A percentile compares a stretch with the other conserved stretches of the same genome.
Evolutionary conservation across 352 stramenopile species (phyloP).

Genomic region (Globisporangium spinosum): DNA sequence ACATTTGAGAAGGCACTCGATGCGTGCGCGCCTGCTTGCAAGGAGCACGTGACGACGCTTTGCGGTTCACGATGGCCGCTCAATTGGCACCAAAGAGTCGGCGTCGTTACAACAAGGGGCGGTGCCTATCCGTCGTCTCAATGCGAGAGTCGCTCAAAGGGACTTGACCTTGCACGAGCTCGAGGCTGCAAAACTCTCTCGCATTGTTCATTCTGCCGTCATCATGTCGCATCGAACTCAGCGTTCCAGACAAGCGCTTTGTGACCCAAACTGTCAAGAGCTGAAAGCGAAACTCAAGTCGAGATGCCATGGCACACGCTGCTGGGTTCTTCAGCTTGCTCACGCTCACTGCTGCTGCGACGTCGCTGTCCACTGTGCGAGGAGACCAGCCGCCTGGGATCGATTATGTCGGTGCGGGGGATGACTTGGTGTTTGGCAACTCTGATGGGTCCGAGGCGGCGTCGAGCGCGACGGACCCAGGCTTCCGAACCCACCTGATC

Average conservation of each 20-base stretch:
- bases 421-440: slow-evolving; percentile 31
- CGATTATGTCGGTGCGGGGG: slow-evolving; percentile 27
- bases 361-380: not conserved
- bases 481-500: slow-evolving; percentile 24
- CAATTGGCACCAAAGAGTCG: not conserved
- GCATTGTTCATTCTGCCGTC: not conserved
- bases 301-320: not conserved
- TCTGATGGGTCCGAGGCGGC: slow-evolving; percentile 23
- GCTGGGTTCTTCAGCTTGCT: slow-evolving; percentile 1
- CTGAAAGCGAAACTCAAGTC: not conserved
- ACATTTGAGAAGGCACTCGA: too few species aligned
- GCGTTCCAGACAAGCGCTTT: not conserved
- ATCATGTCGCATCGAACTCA: too few species aligned
- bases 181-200: not conserved
- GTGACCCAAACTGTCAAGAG: not conserved
- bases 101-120: not conserved
- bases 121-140: not conserved
- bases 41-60: not conserved
- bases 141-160: not conserved
- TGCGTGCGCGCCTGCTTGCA: not conserved
- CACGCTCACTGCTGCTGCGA: not conserved
- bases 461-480: slow-evolving; percentile 22
- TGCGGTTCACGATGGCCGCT: not conserved
- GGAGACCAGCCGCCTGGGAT: slow-evolving; percentile 24
- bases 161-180: not conserved